Evolutionary conservation across 2,329 filamentous ascomycete genomes (phyloP).

Genomic region (Pyricularia sp.): DNA sequence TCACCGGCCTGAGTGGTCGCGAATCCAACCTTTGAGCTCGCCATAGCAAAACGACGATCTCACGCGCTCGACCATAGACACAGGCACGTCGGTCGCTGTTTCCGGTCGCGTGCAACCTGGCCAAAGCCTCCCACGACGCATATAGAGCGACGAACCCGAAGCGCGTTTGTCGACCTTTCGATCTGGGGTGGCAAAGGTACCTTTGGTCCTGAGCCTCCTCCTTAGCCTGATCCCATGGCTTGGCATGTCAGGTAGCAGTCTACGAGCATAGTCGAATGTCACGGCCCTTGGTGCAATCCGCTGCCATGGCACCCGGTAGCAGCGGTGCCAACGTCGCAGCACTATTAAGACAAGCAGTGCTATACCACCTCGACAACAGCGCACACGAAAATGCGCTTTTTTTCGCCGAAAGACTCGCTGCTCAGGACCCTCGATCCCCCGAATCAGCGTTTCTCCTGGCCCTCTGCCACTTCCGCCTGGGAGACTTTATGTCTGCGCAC

Average conservation of each 20-base stretch:
- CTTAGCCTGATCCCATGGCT: constrained; percentile 10
- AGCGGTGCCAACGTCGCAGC: constrained; percentile 34
- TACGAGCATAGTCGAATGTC: constrained; percentile 8
- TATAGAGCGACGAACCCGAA: not conserved
- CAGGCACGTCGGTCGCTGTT: not conserved
- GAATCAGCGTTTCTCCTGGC: constrained; percentile 79
- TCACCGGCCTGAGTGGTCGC: too few species aligned
- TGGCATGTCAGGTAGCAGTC: constrained; percentile 6
- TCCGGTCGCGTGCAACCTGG: not conserved
- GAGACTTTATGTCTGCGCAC: constrained; percentile 77
- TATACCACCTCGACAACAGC: constrained; percentile 80
- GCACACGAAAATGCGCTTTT: constrained; percentile 86
- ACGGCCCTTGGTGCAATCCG: constrained; percentile 6
- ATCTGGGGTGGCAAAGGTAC: not conserved
- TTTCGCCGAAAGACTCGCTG: constrained; percentile 76
- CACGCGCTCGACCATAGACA: not conserved
- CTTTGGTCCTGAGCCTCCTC: not conserved
- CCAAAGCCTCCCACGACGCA: not conserved
- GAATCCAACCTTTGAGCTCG: not conserved
- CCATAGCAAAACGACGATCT: not conserved
- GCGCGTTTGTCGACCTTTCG: not conserved
- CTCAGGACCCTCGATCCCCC: constrained; percentile 70
- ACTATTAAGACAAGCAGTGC: constrained; percentile 48
- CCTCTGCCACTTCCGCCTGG: constrained; percentile 74
- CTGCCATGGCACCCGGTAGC: constrained; percentile 40